Evolutionary conservation across 2,329 filamentous ascomycete species (phyloP), one percentile per base, ranked within the genome.

Genomic region (Hymenoscyphus fraxineus): DNA sequence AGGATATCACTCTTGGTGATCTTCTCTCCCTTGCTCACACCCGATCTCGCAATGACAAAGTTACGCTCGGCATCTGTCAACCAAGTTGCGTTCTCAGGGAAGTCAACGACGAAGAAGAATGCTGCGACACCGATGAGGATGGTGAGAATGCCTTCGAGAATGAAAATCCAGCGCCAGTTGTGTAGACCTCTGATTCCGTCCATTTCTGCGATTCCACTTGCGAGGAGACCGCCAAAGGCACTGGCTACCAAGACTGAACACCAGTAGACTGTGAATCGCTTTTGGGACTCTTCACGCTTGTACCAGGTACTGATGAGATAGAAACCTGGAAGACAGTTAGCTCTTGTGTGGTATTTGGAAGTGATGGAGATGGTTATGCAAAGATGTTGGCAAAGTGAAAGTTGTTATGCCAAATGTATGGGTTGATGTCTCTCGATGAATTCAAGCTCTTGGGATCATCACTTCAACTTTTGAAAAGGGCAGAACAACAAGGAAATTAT

Each of bases 91-190:
- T 87, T 89, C 62, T 83, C 86, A 0, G 89, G 89, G 0, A 88
- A 81, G 73, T 92, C 88, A 0, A 88, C 90, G 19, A 91, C 77
- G 0, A 85, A 87, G 69, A 87, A 68, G 73, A 90, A 89, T 0
- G 83, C 76, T 44, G 90, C 78, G 1, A 90, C n/a, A 0, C 82
- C 80, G 0, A 91, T 74, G 0, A 80, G 79, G 65, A 67, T 68
- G 78, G 85, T 87, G 67, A 89, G 83, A 69, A 90, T 84, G 19
- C 88, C 88, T 72, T 91, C 88, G n/a, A 91, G 85, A 5, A 91
- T 35, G 35, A 35, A 35, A 6, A 35, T 35, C 35, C 35, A 35
- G 35, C 35, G 35, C 35, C 35, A 35, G 6, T 75, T 77, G 27
- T 77, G 78, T 0, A 90, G 75, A 3, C 78, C 74, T 6, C 85